Conservation (phyloP, 2,329 filamentous ascomycete genomes). For the Tolypocladium tundrense region DNA sequence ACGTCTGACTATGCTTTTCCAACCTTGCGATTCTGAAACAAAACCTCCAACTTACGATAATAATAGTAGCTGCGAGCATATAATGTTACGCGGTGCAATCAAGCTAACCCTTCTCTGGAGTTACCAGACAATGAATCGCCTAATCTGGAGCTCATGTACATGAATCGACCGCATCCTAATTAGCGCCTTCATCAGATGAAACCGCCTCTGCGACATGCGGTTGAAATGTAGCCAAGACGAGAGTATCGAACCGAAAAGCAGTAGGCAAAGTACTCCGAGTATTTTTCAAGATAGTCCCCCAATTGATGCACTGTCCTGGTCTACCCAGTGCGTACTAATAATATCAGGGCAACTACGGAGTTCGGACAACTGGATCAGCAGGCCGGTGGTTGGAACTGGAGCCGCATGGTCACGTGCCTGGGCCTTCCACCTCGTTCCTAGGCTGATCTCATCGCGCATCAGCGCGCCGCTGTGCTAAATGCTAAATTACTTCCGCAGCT, state of each 20-base stretch:
- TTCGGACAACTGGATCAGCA: too few species aligned
- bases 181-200: neutral
- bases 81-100: neutral
- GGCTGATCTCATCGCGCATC: neutral
- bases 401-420: neutral
- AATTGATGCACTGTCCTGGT: neutral
- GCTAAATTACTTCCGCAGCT: neutral
- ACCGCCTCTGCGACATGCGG: neutral
- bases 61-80: neutral
- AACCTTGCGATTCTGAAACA: neutral
- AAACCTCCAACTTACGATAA: neutral
- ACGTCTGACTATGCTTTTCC: too few species aligned
- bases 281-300: neutral
- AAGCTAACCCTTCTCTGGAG: neutral
- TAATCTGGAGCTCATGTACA: neutral
- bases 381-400: neutral
- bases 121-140: neutral
- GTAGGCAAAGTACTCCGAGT: too few species aligned
- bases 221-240: neutral
- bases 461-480: neutral
- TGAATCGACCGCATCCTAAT: too few species aligned
- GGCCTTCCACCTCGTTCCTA: neutral
- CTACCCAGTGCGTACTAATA: neutral
- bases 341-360: neutral
- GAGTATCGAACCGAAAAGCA: neutral